These are phyloP conservation scores for Brassica incana DNA, from an alignment of 345 rosid genomes.

Conservation along the genomic window DNA sequence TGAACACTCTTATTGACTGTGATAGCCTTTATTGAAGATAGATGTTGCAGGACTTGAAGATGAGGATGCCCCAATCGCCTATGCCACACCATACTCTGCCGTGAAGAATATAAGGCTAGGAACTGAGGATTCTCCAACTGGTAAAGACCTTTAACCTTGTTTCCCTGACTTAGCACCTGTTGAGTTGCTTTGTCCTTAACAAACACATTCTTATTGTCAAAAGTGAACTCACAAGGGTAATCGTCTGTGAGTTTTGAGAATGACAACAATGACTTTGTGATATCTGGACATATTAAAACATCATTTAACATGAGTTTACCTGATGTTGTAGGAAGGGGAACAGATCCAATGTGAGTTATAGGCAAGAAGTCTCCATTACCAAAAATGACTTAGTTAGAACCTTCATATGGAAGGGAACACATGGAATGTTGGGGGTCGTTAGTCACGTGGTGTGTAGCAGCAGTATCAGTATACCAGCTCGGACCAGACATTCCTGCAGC, in stretches of 20 bases:
- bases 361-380: not conserved
- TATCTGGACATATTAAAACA: no score
- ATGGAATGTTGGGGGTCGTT: not conserved
- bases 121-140: not conserved
- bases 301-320: no score
- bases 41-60: not conserved
- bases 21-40: not conserved
- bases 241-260: no score
- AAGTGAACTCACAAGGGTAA: no score
- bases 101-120: no score
- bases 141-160: not conserved
- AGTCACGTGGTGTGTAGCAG: not conserved
- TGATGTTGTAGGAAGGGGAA: no score
- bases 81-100: no score
- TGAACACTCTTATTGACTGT: not conserved
- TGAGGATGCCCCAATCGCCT: no score
- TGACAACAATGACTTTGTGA: no score
- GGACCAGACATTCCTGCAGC: not conserved
- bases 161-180: not conserved
- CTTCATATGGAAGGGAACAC: not conserved
- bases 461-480: not conserved
- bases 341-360: no score
- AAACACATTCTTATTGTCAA: no score
- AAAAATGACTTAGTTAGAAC: not conserved
- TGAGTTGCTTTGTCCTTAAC: not conserved